Conservation (phyloP, 1,284 basidiomycete species). For the Apiotrichum gamsii region DNA sequence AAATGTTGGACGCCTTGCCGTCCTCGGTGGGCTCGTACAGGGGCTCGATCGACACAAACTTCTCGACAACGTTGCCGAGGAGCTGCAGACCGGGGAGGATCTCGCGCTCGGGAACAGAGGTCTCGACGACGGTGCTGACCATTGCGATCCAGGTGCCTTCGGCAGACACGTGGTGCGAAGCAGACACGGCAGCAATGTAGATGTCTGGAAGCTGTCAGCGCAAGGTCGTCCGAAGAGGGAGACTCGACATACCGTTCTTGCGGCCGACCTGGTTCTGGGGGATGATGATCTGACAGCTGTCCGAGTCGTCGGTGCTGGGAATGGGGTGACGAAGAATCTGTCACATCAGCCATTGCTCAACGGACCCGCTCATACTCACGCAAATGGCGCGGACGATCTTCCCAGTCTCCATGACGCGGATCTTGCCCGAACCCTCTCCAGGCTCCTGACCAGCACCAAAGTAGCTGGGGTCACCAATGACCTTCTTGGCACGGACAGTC, state of each 20-base stretch:
- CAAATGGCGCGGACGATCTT: constrained; percentile 97
- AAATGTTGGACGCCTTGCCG: constrained; percentile 79
- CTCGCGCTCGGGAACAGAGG: constrained; percentile 79
- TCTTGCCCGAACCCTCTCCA: constrained; percentile 57
- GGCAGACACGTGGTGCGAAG: constrained; percentile 94
- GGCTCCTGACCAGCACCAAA: constrained; percentile 66
- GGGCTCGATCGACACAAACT: constrained; percentile 88
- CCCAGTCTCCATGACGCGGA: constrained; percentile 83
- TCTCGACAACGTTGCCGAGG: constrained; percentile 88
- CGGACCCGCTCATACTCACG: constrained; percentile 91
- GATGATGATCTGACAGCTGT: constrained; percentile 91
- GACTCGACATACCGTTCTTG: constrained; percentile 68
- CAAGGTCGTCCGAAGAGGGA: background rate
- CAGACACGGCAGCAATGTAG: constrained; percentile 94
- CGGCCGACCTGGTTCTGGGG: constrained; percentile 96
- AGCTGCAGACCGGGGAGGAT: constrained; percentile 85
- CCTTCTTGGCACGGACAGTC: constrained; percentile 94
- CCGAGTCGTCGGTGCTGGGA: constrained; percentile 90
- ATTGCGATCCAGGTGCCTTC: constrained; percentile 94
- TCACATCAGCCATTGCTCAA: too few relatives aligned
- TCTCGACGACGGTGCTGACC: constrained; percentile 98
- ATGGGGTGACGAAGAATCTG: too few relatives aligned
- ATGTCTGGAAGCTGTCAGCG: constrained; percentile 68
- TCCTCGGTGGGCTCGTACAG: constrained; percentile 82
- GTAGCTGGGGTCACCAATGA: constrained; percentile 97